Conservation (phyloP, 331 rosid species). For the Malus hybrid region DNA sequence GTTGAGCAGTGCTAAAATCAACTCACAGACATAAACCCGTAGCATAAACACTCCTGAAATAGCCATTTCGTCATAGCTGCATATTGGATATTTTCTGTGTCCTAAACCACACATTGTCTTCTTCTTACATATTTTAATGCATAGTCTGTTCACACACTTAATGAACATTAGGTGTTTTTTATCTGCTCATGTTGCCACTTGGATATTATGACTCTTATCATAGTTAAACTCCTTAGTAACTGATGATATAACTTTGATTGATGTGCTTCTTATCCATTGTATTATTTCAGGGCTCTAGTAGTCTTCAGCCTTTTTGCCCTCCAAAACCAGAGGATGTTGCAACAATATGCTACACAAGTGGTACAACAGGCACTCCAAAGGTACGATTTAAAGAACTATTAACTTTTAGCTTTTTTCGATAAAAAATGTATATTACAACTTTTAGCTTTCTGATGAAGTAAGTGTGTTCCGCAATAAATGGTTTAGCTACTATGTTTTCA, state of each 20-base stretch:
- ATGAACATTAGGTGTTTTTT: not conserved
- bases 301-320: slow-evolving; percentile 65
- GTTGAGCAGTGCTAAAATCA: not conserved
- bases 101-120: not conserved
- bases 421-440: not conserved
- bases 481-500: not conserved
- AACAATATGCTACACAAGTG: slow-evolving; percentile 96
- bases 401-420: slow-evolving; percentile 1
- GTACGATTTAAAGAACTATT: slow-evolving; percentile 21
- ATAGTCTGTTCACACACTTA: not conserved
- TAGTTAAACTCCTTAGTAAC: not conserved
- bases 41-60: not conserved
- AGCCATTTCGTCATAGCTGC: not conserved
- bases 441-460: slow-evolving; percentile 13
- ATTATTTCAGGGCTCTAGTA: slow-evolving; percentile 65
- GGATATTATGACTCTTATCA: not conserved
- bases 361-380: slow-evolving; percentile 99
- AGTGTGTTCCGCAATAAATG: not conserved
- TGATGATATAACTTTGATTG: not conserved
- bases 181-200: not conserved
- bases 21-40: not conserved
- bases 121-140: not conserved
- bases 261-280: slow-evolving; percentile 15
- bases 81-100: not conserved
- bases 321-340: slow-evolving; percentile 84